Base-by-base conservation (phyloP, 768 basidiomycete species). In the Serendipita vermifera region DNA sequence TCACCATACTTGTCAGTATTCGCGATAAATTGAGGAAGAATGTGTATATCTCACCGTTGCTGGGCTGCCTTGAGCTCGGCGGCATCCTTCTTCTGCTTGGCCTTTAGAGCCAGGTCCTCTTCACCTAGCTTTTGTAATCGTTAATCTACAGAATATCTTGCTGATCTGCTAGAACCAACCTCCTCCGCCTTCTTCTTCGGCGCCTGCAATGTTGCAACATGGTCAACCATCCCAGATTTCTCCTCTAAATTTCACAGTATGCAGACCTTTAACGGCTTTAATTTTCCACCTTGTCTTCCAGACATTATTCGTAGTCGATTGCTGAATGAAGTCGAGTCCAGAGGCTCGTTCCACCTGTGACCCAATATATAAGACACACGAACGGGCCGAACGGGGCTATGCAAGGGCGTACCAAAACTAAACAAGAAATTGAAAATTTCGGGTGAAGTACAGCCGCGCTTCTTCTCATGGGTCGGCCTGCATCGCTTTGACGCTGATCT, bases 271-370 rank as follows among this genome's bases (percentile, higher is more conserved):
- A 51, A 29, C 6, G 46, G 46, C 46, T 51, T 51, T 20, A 51
- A n/a, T n/a, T 51, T 51, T 51, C 46, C 46, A 26, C 46, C 46
- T 26, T 51, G 46, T 20, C 46, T 20, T 51, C 46, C 46, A 29
- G 46, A 51, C 46, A 51, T 51, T n/a, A 9, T 36, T n/a, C n/a
- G n/a, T n/a, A n/a, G n/a, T n/a, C n/a, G n/a, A n/a, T n/a, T n/a
- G n/a, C n/a, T n/a, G n/a, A n/a, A n/a, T n/a, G n/a, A n/a, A n/a
- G n/a, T n/a, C n/a, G n/a, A n/a, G n/a, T n/a, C n/a, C n/a, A n/a
- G n/a, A n/a, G n/a, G n/a, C n/a, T n/a, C n/a, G n/a, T n/a, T n/a
- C n/a, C n/a, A n/a, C n/a, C n/a, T n/a, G n/a, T n/a, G n/a, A n/a
- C n/a, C n/a, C n/a, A n/a, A n/a, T n/a, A n/a, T n/a, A n/a, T n/a